Conservation (phyloP, 306 rosid species). For the Prinsepia uniflora region DNA sequence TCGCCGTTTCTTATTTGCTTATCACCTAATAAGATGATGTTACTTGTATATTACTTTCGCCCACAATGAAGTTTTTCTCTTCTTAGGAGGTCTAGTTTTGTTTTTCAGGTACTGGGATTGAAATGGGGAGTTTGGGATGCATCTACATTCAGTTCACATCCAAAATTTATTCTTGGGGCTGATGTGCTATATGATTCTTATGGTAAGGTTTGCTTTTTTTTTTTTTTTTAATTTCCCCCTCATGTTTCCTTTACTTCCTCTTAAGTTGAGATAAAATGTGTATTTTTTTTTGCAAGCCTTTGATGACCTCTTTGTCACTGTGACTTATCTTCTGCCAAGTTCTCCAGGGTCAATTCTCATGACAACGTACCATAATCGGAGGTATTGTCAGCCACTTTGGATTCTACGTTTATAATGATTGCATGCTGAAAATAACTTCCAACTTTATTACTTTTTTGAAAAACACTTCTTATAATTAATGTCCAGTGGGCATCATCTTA, state of each 20-base stretch:
- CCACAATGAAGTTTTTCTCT: constrained; percentile 2
- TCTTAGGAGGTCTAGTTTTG: constrained; percentile 11
- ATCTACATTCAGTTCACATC: constrained; percentile 55
- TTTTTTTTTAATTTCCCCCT: neutral
- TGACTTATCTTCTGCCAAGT: constrained; percentile 58
- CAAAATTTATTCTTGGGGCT: constrained; percentile 76
- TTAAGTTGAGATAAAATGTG: constrained; percentile 29
- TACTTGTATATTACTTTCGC: neutral
- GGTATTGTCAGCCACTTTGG: constrained; percentile 43
- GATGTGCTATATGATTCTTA: constrained; percentile 76
- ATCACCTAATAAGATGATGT: neutral
- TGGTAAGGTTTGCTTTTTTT: constrained; percentile 39
- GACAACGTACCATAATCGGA: constrained; percentile 76
- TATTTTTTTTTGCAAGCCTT: constrained; percentile 45
- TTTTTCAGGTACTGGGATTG: constrained; percentile 63
- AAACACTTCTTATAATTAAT: neutral
- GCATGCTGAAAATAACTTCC: neutral
- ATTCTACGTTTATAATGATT: neutral
- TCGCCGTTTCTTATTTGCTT: neutral
- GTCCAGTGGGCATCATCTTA: constrained; percentile 75
- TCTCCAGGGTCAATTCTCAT: constrained; percentile 68
- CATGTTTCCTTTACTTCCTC: neutral
- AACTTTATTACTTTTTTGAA: neutral
- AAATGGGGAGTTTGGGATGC: constrained; percentile 93
- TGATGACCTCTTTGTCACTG: constrained; percentile 81